Evolutionary conservation across 306 rosid genomes (phyloP).

Genomic region (Acacia crassicarpa): DNA sequence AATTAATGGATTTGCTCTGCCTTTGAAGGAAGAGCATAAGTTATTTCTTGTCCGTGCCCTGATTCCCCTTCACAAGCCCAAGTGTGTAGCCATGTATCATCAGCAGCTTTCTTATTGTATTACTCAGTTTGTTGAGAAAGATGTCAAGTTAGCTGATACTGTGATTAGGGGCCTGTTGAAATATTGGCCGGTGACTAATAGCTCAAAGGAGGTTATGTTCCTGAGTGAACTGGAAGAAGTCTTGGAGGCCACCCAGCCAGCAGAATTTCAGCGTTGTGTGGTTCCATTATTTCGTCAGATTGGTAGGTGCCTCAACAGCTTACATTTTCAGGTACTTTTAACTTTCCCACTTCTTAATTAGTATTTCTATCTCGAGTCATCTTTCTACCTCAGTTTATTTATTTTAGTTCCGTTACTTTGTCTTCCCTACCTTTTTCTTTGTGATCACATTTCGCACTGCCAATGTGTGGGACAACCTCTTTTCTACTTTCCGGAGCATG

Average conservation of each 20-base stretch:
- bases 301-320: conserved; percentile 58
- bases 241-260: conserved; percentile 32
- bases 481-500: neutral
- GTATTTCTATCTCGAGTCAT: neutral
- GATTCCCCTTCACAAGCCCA: conserved; percentile 67
- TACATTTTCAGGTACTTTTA: conserved; percentile 56
- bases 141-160: conserved; percentile 54
- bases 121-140: conserved; percentile 60
- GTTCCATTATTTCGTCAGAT: conserved; percentile 54
- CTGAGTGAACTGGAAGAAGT: conserved; percentile 48
- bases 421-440: neutral
- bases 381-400: neutral
- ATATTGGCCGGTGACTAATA: conserved; percentile 57
- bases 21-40: conserved; percentile 31
- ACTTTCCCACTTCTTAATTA: neutral
- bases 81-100: conserved; percentile 57
- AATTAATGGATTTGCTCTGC: conserved; percentile 7
- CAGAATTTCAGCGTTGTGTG: conserved; percentile 54
- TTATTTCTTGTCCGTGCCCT: conserved; percentile 58
- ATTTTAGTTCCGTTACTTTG: neutral
- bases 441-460: neutral
- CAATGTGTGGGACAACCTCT: neutral
- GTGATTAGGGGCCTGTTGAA: conserved; percentile 61
- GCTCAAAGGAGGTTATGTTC: conserved; percentile 33
- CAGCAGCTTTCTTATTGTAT: conserved; percentile 64